phyloP scores from a whole-genome alignment of 2,329 filamentous ascomycete species.

The Cladosporium sp. region DNA sequence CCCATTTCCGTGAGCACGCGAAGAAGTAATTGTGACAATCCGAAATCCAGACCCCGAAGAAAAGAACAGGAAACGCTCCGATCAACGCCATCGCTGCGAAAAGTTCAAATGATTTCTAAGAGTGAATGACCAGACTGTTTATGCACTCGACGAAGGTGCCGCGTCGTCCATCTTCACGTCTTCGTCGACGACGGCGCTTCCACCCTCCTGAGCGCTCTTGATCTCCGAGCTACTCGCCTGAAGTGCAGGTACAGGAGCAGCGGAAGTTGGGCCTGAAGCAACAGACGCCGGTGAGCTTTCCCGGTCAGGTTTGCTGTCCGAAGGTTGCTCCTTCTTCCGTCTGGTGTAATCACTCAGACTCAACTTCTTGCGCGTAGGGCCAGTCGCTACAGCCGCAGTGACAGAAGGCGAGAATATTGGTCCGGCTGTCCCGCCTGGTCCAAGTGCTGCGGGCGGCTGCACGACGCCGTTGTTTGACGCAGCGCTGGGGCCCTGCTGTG shows the following conservation, averaged over 20 bases:
- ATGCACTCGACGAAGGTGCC: neutral
- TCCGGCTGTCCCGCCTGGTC: slow-evolving; percentile 12
- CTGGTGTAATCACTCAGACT: slow-evolving; percentile 50
- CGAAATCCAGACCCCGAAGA: slow-evolving; percentile 1
- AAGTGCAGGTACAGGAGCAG: slow-evolving; percentile 22
- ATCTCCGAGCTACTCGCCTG: slow-evolving; percentile 22
- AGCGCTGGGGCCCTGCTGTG: slow-evolving; percentile 7
- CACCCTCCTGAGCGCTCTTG: slow-evolving; percentile 8
- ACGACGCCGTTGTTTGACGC: slow-evolving; percentile 13
- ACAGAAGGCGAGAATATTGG: slow-evolving; percentile 35
- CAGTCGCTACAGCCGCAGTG: slow-evolving; percentile 37
- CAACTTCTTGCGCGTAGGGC: slow-evolving; percentile 44
- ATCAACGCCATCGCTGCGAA: slow-evolving; percentile 7
- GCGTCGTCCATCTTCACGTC: slow-evolving; percentile 28
- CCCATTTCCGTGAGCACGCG: neutral
- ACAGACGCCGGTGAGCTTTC: slow-evolving; percentile 30
- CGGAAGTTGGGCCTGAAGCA: slow-evolving; percentile 15
- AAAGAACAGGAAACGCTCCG: neutral
- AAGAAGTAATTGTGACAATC: neutral
- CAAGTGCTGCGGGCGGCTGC: slow-evolving; percentile 23
- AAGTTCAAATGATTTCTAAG: neutral
- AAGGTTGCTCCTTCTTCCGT: slow-evolving; percentile 34
- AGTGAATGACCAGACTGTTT: neutral
- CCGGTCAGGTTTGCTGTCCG: slow-evolving; percentile 22
- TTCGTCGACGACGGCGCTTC: slow-evolving; percentile 24